These are phyloP conservation scores for Pseudonectria foliicola DNA, from an alignment of 2,329 filamentous ascomycete genomes.

Conservation along the genomic window DNA sequence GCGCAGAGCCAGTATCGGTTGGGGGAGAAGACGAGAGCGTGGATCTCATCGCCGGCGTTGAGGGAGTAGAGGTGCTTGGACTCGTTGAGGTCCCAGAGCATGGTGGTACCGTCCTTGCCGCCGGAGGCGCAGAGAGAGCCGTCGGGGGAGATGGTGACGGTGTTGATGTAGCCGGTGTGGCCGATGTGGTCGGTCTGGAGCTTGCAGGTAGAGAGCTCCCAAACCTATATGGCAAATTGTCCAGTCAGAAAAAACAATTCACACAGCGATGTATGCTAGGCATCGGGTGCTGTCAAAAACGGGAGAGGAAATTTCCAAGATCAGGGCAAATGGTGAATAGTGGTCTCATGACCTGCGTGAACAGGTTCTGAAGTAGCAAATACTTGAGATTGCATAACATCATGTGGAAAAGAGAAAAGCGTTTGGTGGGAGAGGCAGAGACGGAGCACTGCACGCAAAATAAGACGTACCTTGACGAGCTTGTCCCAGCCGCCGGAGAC, in stretches of 20 bases:
- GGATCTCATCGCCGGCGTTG: slow-evolving; percentile 99
- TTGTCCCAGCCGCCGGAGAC: slow-evolving; percentile 99
- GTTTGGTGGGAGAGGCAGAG: slow-evolving; percentile 2
- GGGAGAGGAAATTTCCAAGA: slow-evolving; percentile 27
- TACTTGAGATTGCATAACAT: slow-evolving; percentile 96
- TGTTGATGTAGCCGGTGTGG: slow-evolving; percentile 99
- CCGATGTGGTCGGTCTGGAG: slow-evolving; percentile 99
- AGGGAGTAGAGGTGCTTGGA: slow-evolving; percentile 99
- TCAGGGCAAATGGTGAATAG: slow-evolving; percentile 85
- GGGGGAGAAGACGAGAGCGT: slow-evolving; percentile 99
- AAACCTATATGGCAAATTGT: slow-evolving; percentile 57
- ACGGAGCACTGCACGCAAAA: too few relatives aligned
- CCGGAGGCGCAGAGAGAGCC: slow-evolving; percentile 98
- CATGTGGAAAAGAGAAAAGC: slow-evolving; percentile 45
- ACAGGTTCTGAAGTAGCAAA: slow-evolving; percentile 99
- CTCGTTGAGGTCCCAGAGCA: slow-evolving; percentile 99
- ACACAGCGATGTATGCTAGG: too few relatives aligned
- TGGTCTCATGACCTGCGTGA: slow-evolving; percentile 85
- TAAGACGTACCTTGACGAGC: slow-evolving; percentile 89
- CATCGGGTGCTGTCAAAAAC: not conserved
- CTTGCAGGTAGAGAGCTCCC: slow-evolving; percentile 98
- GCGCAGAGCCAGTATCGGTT: slow-evolving; percentile 99
- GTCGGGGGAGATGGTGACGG: slow-evolving; percentile 99
- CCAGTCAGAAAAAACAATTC: slow-evolving; percentile 14
- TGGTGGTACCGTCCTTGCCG: slow-evolving; percentile 99